These are phyloP conservation scores for Xylaria sp. DNA, from an alignment of 2,329 filamentous ascomycete species.

Conservation along the genomic window DNA sequence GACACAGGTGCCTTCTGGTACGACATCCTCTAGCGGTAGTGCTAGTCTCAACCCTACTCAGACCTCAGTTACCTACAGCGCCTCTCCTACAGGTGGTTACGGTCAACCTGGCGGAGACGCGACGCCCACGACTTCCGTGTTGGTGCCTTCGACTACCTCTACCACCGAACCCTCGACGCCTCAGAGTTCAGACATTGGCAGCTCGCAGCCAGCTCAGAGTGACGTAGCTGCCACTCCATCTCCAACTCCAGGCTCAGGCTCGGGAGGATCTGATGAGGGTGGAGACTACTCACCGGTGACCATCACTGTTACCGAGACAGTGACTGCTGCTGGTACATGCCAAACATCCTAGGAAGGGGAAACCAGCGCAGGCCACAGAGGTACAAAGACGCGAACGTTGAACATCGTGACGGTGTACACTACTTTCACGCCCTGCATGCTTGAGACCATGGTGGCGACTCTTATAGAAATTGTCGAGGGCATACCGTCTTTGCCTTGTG, in stretches of 20 bases:
- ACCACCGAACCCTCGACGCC: constrained; percentile 24
- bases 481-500: constrained; percentile 7
- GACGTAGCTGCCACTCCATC: constrained; percentile 12
- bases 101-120: constrained; percentile 31
- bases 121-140: constrained; percentile 15
- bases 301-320: constrained; percentile 40
- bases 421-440: constrained; percentile 11
- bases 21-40: constrained; percentile 8
- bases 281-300: constrained; percentile 23
- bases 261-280: constrained; percentile 10
- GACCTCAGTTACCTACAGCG: constrained; percentile 18
- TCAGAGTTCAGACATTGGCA: constrained; percentile 17
- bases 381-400: constrained; percentile 18
- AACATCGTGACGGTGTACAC: constrained; percentile 15
- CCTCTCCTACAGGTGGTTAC: constrained; percentile 33
- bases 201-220: constrained; percentile 7
- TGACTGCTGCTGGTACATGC: constrained; percentile 38
- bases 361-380: constrained; percentile 18
- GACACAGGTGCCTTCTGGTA: constrained; percentile 5
- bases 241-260: constrained; percentile 8
- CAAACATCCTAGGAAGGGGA: constrained; percentile 33
- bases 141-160: constrained; percentile 22
- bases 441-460: constrained; percentile 18
- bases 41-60: constrained; percentile 22
- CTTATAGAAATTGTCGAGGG: constrained; percentile 14